Percentiles rank a stretch among this genome's conserved stretches.
Evolutionary conservation across 2,329 filamentous ascomycete species (phyloP).

Genomic region (Metarhizium anisopliae): DNA sequence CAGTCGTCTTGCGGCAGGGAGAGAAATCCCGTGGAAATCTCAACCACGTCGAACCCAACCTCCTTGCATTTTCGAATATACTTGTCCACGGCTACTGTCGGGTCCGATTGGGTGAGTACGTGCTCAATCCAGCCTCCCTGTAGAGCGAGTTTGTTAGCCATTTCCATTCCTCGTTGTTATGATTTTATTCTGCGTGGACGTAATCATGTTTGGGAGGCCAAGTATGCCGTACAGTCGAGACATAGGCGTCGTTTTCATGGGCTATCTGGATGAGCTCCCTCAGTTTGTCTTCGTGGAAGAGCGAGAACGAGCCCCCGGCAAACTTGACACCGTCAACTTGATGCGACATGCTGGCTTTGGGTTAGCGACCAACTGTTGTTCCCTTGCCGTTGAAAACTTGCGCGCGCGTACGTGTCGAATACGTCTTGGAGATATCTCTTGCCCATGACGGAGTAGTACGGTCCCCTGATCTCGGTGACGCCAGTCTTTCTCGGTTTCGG

Average conservation of each 20-base stretch:
- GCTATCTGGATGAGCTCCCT: slow-evolving; percentile 3
- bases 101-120: slow-evolving; percentile 26
- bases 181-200: too few species aligned
- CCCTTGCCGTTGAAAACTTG: too few species aligned
- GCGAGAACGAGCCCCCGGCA: slow-evolving; percentile 23
- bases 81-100: slow-evolving; percentile 34
- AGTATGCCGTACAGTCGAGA: not conserved
- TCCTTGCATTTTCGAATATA: slow-evolving; percentile 44
- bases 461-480: slow-evolving; percentile 46
- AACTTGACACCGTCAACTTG: slow-evolving; percentile 49
- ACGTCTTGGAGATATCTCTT: slow-evolving; percentile 42
- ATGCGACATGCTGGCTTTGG: slow-evolving; percentile 33
- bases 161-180: not conserved
- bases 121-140: not conserved
- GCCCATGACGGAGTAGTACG: slow-evolving; percentile 46
- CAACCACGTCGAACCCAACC: slow-evolving; percentile 44
- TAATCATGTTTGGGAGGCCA: too few species aligned
- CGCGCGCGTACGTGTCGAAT: slow-evolving; percentile 33
- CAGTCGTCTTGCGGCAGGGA: slow-evolving; percentile 45
- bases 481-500: slow-evolving; percentile 38
- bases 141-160: not conserved
- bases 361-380: not conserved
- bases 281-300: slow-evolving; percentile 3
- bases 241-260: slow-evolving; percentile 2
- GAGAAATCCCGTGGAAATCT: slow-evolving; percentile 43